Base-by-base conservation (phyloP, 106 monocot genomes). In the Allium sativum region DNA sequence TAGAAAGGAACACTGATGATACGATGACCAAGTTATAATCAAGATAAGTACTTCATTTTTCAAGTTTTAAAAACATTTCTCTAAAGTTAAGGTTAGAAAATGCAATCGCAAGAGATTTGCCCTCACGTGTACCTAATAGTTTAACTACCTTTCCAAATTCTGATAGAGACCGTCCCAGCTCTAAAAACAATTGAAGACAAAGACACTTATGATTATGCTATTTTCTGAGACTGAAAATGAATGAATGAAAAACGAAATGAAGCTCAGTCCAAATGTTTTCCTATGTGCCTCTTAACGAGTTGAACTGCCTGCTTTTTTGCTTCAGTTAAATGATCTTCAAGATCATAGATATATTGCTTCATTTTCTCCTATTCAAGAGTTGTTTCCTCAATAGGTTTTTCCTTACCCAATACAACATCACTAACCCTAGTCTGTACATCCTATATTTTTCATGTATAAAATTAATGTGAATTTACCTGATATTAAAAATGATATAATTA, bases 91-190 rank as follows among this genome's bases (percentile, higher is more conserved):
- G 77, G 14, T 98, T 91, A 45, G 81, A 77, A 67, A 98, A 92
- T 42, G 78, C 91, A 69, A 82, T 98, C 52, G 87, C 96, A 62
- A 98, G 75, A 63, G 82, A 82, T 58, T 88, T 77, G 18, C 80
- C 84, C 77, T 98, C 96, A 62, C 87, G 85, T 50, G 75, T 53
- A 72, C 96, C 96, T 58, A 98, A 74, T 10, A 98, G 78, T 71
- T 98, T 98, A 22, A 91, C 84, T 58, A 91, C 96, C 64, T 92
- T 98, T 8, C 96, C 96, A 77, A 98, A 98, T 52, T 98, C 96
- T 51, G 76, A 70, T 58, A 91, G 76, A 59, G 96, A 91, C 57
- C 91, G 90, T 18, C 88, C 91, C 69, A 98, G 46, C 57, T 98
- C 96, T 98, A 67, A 17, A 0, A 65, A 41, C 42, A 19, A 52